Conservation (phyloP, 345 rosid species). For the Linum lewisii region DNA sequence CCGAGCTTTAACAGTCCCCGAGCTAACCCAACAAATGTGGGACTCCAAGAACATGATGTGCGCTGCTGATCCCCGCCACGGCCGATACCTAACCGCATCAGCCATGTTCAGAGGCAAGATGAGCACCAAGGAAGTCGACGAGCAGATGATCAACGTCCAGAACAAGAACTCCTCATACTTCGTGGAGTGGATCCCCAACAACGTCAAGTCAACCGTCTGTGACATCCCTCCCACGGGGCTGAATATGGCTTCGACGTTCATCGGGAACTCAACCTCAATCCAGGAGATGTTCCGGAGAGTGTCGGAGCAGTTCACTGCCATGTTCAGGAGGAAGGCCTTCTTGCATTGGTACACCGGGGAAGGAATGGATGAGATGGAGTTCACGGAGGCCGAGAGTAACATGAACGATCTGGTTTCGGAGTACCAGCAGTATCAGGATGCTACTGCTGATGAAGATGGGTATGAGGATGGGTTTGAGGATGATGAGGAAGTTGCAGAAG, state of each 20-base stretch:
- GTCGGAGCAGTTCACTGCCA: background rate
- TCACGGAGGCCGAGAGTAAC: background rate
- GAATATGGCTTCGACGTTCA: background rate
- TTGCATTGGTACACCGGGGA: background rate
- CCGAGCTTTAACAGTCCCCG: background rate
- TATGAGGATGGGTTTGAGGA: background rate
- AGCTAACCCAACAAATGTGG: background rate
- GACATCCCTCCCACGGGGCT: background rate
- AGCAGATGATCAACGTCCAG: conserved; percentile 1
- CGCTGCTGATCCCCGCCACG: background rate
- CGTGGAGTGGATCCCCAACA: background rate
- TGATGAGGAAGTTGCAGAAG: background rate
- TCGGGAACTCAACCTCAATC: background rate
- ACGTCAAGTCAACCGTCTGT: background rate
- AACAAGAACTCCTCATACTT: background rate
- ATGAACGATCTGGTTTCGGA: background rate
- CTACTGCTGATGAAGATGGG: background rate
- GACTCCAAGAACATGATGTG: background rate
- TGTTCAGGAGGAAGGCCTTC: background rate
- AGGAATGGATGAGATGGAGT: background rate
- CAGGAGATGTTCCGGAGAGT: background rate
- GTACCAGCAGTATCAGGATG: background rate
- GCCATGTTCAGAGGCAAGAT: background rate
- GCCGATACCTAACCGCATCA: background rate
- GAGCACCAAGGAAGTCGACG: background rate